Evolutionary conservation across 1,139 yeast species (phyloP).

Genomic region (Spencermartinsiella ligniputridi): DNA sequence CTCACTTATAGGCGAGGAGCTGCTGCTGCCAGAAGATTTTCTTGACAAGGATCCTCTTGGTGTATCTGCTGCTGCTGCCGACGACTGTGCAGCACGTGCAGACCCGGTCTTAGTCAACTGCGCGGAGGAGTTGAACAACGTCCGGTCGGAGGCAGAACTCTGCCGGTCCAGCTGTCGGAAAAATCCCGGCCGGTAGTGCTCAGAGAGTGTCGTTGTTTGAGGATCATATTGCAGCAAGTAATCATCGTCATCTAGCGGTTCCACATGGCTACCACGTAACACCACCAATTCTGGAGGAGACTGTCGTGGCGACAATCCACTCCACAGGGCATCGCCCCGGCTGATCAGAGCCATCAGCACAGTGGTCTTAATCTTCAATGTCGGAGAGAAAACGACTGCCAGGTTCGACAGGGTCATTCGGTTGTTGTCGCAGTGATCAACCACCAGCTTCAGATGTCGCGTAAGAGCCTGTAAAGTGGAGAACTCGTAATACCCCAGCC

Average conservation of each 20-base stretch:
- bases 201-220: not conserved
- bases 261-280: not conserved
- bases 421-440: constrained; percentile 19
- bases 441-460: constrained; percentile 26
- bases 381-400: constrained; percentile 32
- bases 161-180: constrained; percentile 3
- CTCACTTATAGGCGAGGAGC: too few relatives aligned
- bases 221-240: not conserved
- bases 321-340: constrained; percentile 22
- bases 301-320: constrained; percentile 10
- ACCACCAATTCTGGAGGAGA: not conserved
- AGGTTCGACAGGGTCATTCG: constrained; percentile 31
- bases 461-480: constrained; percentile 27
- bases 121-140: too few relatives aligned
- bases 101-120: too few relatives aligned
- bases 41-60: too few relatives aligned
- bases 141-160: constrained; percentile 1
- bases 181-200: constrained; percentile 1
- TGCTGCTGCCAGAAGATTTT: not conserved
- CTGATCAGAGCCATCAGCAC: constrained; percentile 23
- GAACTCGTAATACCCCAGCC: constrained; percentile 24
- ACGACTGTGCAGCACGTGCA: too few relatives aligned
- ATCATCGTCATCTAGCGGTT: not conserved
- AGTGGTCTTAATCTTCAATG: constrained; percentile 27
- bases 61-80: too few relatives aligned